phyloP scores from a whole-genome alignment of 257 asterid genomes.

The Solanum neorickii region DNA sequence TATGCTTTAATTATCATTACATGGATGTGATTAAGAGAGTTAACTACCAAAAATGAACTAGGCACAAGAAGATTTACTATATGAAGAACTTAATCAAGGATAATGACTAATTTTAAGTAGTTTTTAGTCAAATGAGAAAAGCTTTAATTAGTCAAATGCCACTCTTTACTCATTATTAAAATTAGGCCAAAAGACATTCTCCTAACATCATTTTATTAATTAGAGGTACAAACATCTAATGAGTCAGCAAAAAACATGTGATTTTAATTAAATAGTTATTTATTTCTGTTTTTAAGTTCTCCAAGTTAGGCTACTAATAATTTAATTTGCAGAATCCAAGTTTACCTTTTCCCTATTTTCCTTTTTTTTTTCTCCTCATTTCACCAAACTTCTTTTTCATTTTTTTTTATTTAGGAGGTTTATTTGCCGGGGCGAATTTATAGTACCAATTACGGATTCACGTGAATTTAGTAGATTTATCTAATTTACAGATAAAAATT shows the following conservation, averaged over 20 bases:
- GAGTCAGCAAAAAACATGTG: background rate
- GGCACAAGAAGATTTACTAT: background rate
- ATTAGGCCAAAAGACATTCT: constrained; percentile 5
- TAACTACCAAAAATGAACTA: background rate
- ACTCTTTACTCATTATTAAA: background rate
- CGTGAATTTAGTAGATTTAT: background rate
- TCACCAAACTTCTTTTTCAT: background rate
- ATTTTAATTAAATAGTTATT: background rate
- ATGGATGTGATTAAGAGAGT: background rate
- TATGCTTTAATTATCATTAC: background rate
- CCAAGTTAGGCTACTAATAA: background rate
- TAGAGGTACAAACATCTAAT: background rate
- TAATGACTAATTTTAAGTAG: background rate
- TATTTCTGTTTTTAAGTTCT: background rate
- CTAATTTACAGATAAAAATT: background rate
- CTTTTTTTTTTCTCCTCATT: background rate
- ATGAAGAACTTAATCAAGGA: background rate
- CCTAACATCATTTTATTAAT: background rate
- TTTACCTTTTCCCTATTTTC: background rate
- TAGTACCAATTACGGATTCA: background rate
- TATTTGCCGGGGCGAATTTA: background rate
- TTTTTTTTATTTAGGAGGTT: background rate
- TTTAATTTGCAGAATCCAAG: background rate
- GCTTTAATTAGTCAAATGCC: background rate
- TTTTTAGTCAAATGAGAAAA: background rate